These are phyloP conservation scores for Quercus glauca DNA, from an alignment of 306 rosid genomes.

Conservation along the genomic window DNA sequence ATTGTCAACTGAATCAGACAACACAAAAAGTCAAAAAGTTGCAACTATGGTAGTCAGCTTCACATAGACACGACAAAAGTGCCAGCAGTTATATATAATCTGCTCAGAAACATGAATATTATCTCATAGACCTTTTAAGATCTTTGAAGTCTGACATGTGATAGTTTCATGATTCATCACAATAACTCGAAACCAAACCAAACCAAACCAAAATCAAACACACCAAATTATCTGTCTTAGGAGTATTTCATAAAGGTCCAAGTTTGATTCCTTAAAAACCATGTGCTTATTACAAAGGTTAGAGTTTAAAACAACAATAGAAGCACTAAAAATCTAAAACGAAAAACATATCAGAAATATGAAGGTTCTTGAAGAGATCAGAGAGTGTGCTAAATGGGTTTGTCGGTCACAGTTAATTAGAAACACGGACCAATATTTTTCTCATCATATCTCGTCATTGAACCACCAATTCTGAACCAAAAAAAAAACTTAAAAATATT, in stretches of 20 bases:
- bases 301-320: not conserved
- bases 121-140: not conserved
- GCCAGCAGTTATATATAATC: not conserved
- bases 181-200: not conserved
- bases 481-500: not conserved
- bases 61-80: no score
- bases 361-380: not conserved
- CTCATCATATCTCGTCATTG: not conserved
- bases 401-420: not conserved
- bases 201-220: not conserved
- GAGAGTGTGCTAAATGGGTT: not conserved
- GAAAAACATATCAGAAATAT: not conserved
- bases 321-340: not conserved
- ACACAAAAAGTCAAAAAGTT: no score
- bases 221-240: no score
- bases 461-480: not conserved
- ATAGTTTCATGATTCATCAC: constrained; percentile 5
- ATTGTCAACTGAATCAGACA: not conserved
- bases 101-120: constrained; percentile 2
- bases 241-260: no score
- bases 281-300: no score
- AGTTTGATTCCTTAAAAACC: no score
- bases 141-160: constrained; percentile 8
- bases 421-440: constrained; percentile 4
- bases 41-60: no score